Conservation (phyloP, 768 basidiomycete species). For the Suillus tomentosus region DNA sequence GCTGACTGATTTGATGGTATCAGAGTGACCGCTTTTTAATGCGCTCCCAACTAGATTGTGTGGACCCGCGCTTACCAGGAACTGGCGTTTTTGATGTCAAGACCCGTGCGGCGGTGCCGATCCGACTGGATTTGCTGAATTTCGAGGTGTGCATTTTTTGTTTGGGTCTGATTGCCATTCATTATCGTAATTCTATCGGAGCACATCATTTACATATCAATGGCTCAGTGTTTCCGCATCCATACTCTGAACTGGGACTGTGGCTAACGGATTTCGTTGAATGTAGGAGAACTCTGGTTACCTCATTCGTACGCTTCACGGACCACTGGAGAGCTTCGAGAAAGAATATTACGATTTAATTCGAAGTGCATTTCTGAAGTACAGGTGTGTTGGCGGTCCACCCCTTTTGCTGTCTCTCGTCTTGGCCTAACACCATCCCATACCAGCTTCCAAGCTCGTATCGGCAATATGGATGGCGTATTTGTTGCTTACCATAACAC, state of each 20-base stretch:
- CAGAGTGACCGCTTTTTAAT: constrained; percentile 61
- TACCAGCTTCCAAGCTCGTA: constrained; percentile 89
- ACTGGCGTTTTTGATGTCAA: constrained; percentile 96
- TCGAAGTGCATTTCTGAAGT: constrained; percentile 93
- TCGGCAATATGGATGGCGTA: constrained; percentile 97
- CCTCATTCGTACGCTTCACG: constrained; percentile 63
- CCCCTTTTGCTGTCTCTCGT: background rate
- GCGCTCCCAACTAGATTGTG: constrained; percentile 94
- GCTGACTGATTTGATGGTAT: constrained; percentile 27
- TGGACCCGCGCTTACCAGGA: constrained; percentile 79
- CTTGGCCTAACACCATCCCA: constrained; percentile 4
- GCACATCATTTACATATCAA: background rate
- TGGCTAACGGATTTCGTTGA: background rate
- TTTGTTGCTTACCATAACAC: constrained; percentile 90
- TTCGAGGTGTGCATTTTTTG: constrained; percentile 51
- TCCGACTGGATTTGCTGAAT: constrained; percentile 86
- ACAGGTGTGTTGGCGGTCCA: constrained; percentile 51
- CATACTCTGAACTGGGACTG: background rate
- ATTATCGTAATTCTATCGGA: background rate
- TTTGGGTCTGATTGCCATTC: background rate
- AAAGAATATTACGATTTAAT: constrained; percentile 94
- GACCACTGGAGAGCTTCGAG: constrained; percentile 80
- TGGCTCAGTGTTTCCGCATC: background rate
- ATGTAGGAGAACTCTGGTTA: constrained; percentile 78
- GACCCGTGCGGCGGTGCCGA: constrained; percentile 82